Evolutionary conservation across 805 yeast species (phyloP).

Genomic region (Grigorovia yakushimaensis): DNA sequence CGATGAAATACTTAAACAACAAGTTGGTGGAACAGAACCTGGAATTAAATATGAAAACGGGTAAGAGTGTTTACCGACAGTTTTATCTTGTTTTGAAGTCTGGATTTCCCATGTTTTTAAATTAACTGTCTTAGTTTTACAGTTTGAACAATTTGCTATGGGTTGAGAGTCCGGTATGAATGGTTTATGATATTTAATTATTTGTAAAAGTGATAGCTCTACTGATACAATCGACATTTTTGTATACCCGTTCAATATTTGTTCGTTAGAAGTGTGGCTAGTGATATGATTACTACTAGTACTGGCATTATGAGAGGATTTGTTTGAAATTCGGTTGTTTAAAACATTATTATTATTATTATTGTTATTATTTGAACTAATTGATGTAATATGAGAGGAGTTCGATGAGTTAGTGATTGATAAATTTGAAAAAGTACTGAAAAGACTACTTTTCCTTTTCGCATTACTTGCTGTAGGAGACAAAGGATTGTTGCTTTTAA

Average conservation of each 20-base stretch:
- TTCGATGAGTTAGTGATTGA: neutral
- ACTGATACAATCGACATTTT: constrained; percentile 49
- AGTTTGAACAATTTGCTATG: constrained; percentile 46
- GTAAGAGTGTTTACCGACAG: constrained; percentile 67
- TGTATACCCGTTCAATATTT: constrained; percentile 27
- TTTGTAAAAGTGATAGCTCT: constrained; percentile 61
- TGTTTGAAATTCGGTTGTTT: constrained; percentile 6
- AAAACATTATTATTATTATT: constrained; percentile 1
- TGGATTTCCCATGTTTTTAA: constrained; percentile 87
- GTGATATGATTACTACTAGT: neutral
- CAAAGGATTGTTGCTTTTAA: neutral
- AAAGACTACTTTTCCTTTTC: constrained; percentile 12
- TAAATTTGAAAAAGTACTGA: constrained; percentile 18
- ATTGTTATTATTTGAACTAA: constrained; percentile 6
- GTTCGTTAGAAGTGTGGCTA: constrained; percentile 14
- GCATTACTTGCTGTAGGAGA: constrained; percentile 2
- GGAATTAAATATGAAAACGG: constrained; percentile 88
- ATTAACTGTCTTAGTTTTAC: constrained; percentile 45
- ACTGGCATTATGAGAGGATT: constrained; percentile 10
- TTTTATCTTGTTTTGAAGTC: constrained; percentile 44
- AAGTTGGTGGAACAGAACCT: constrained; percentile 77
- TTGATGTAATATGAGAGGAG: constrained; percentile 5
- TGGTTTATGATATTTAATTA: constrained; percentile 55
- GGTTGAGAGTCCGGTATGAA: constrained; percentile 42
- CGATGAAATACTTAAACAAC: constrained; percentile 44